Evolutionary conservation across 2,329 filamentous ascomycete genomes (phyloP), one percentile per base, ranked within the genome.

Genomic region (Cladobotryum protrusum): DNA sequence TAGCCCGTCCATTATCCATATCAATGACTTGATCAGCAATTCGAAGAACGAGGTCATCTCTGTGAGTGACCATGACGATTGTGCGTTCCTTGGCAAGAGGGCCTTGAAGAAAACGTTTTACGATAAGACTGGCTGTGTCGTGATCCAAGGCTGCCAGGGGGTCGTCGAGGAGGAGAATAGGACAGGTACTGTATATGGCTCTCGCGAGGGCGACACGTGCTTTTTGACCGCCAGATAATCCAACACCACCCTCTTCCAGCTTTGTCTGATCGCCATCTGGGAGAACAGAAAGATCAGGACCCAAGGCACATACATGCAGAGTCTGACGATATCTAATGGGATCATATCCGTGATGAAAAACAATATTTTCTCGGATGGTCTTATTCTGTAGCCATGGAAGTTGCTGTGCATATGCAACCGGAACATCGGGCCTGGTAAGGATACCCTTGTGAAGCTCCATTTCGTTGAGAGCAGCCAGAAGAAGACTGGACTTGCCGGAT

Each of bases 11-110:
- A 34, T 84, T 72, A 1, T 74, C 65, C 9, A 96, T 75, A 49
- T 90, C 81, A 9, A 96, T 69, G 14, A 89, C 77, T 60, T 93
- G 86, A 44, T 83, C 73, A 2, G 89, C 87, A 40, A 90, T 72
- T n/a, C 78, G 74, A 17, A 81, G 77, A 52, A 89, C 87, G 9
- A 96, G 71, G 53, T 91, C 85, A n/a, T 91, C 84, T 35, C 84
- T 77, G 62, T 90, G 86, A 0, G 89, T 90, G 43, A 92, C 87
- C 39, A 90, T 80, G n/a, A 93, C 79, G 0, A 88, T 83, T 0
- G 86, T 87, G 5, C 87, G 77, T 6, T 73, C 77, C 49, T 81
- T 77, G 9, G 77, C 70, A 0, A 86, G 77, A 0, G 84, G 72
- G 0, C 78, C 78, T 17, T 77, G 74, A 46, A 89, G 73, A 56